Evolutionary conservation across 2,329 filamentous ascomycete genomes (phyloP), one percentile per base, ranked within the genome.

Genomic region (Calonectria hawksworthii): DNA sequence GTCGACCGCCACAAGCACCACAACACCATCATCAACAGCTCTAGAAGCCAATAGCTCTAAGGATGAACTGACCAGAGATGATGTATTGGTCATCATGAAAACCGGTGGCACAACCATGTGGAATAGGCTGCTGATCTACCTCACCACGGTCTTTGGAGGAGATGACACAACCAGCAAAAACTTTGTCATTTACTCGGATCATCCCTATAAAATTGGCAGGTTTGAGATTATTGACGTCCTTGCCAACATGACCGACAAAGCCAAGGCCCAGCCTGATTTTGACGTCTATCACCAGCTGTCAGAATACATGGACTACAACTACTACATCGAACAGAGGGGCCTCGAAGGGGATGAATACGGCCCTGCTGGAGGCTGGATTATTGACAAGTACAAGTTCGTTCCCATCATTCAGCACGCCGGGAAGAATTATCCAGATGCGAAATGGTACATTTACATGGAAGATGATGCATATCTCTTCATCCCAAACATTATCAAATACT

Each of bases 371-470:
- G 79, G 79, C 18, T 81, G 79, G 79, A 79, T 80, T 47, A 74
- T 81, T 34, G 79, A 81, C 77, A 81, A 81, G 75, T 81, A 80
- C 73, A 81, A 81, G 68, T 81, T 81, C 50, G 23, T 81, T 4
- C 79, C 79, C 7, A 73, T 81, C 21, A 76, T 81, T 68, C 74
- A 80, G 66, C 79, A 81, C 59, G 79, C 79, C 1, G 79, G 79
- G 10, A 30, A 52, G 28, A 76, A 78, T 52, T 81, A 78, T 77
- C 79, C 79, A 1, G 38, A 56, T 14, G 79, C 78, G 3, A 80
- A 80, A 66, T 81, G 79, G 79, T 81, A 81, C 61, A 77, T 81
- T 44, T 81, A 80, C 54, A 80, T 78, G 77, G 79, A 80, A 51
- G 79, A 81, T 51, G 79, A 81, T 50, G 30, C 79, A 10, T 81